These are phyloP conservation scores for Nakaseomyces kungkrabaensis DNA, from an alignment of 1,139 yeast species.

Conservation along the genomic window DNA sequence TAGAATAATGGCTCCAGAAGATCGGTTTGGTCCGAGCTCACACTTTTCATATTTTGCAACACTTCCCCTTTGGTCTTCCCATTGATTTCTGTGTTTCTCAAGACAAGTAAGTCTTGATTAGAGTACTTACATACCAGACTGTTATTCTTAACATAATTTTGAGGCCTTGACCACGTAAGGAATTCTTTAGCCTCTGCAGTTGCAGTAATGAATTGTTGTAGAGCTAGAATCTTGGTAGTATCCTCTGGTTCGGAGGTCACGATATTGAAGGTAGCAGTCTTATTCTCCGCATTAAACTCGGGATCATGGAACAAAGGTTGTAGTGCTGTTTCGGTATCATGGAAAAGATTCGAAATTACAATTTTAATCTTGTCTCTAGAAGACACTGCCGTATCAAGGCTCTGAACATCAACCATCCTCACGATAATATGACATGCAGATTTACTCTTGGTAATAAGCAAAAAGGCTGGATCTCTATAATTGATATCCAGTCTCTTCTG, in stretches of 20 bases:
- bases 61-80: not conserved
- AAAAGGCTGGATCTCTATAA: not conserved
- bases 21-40: constrained; percentile 6
- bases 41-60: not conserved
- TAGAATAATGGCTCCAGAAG: constrained; percentile 5
- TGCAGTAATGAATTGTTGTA: not conserved
- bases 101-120: not conserved
- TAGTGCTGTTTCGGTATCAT: not conserved
- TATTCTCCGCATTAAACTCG: not conserved
- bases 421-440: not conserved
- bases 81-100: not conserved
- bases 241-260: not conserved
- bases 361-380: not conserved
- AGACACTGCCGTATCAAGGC: not conserved
- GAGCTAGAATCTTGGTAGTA: not conserved
- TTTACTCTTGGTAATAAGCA: not conserved
- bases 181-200: not conserved
- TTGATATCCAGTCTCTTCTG: not conserved
- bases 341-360: not conserved
- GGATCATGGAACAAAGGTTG: not conserved
- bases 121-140: not conserved
- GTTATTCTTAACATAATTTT: not conserved
- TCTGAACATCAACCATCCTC: not conserved
- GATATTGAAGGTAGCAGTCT: not conserved
- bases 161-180: not conserved